These are phyloP conservation scores for Colletotrichum chrysophilum DNA, from an alignment of 2,329 filamentous ascomycete species.

Conservation along the genomic window DNA sequence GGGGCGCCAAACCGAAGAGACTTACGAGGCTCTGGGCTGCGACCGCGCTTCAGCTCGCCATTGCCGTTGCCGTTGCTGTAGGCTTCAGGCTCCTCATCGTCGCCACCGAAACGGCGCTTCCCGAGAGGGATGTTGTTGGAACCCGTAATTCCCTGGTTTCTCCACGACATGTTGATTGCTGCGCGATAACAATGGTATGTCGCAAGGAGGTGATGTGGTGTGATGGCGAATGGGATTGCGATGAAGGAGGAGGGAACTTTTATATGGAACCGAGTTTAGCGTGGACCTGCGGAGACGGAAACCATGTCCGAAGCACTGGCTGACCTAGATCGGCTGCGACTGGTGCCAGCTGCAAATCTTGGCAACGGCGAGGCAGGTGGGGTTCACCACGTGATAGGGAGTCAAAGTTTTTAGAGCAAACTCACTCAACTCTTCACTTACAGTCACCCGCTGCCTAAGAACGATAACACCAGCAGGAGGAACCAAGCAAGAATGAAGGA, in stretches of 20 bases:
- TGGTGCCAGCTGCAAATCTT: neutral
- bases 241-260: conserved; percentile 10
- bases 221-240: neutral
- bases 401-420: neutral
- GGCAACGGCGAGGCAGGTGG: neutral
- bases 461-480: neutral
- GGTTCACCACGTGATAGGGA: neutral
- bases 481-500: neutral
- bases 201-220: neutral
- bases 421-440: neutral
- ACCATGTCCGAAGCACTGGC: neutral
- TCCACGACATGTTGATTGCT: conserved; percentile 64
- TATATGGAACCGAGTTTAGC: conserved; percentile 1
- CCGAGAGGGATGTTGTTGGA: conserved; percentile 98
- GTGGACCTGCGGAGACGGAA: conserved; percentile 2
- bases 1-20: conserved; percentile 20
- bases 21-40: conserved; percentile 84
- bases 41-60: conserved; percentile 79
- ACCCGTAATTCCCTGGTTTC: conserved; percentile 86
- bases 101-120: conserved; percentile 80
- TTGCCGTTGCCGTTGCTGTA: conserved; percentile 38
- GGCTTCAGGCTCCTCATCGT: conserved; percentile 46
- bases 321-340: neutral
- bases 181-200: conserved; percentile 4
- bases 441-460: neutral